Base-by-base conservation (phyloP, 495 filamentous ascomycete genomes). In the Astrocystis sublimbata region DNA sequence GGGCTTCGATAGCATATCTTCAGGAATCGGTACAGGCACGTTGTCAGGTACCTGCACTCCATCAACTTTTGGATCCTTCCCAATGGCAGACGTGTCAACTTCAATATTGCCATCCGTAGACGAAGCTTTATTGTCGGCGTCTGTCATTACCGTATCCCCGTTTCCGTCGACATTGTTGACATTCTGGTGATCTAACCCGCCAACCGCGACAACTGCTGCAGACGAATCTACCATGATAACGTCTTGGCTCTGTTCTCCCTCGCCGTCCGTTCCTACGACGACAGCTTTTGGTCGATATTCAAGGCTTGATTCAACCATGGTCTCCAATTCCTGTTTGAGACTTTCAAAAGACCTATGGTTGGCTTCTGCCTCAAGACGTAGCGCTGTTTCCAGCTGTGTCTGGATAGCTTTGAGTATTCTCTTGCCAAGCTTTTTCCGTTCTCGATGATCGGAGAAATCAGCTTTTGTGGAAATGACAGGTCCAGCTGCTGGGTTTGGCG, bases 321-420 rank as follows among this genome's bases (percentile, higher is more conserved):
- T 78, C 62, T 92, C 88, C 15, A 97, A 79, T 62, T 94, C 87
- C 60, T 86, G 85, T 31, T 89, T 74, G 50, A 89, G 84, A 36
- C 82, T 82, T 55, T 93, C 90, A 52, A 85, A 85, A 8, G 88
- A 80, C 65, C 84, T 86, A 59, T 86, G 80, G 57, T 79, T 86
- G 8, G 96, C 78, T 45, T 96, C 92, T 41, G 88, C 86, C 73
- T 98, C 93, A 38, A 89, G 90, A 52, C 83, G 81, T 43, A 89
- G 76, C 2, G 92, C 91, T 46, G 87, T 85, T 71, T 96, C 91
- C 6, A 97, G 77, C 40, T 85, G 81, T 17, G 86, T 84, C 70
- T 94, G 89, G 24, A 96, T 82, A 3, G 86, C 83, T 72, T 90
- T 92, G 61, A 96, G 81, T 52, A 97, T 92, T 43, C 91, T 83